Evolutionary conservation across 2,329 filamentous ascomycete species (phyloP).

Genomic region (Talaromyces rugulosus): DNA sequence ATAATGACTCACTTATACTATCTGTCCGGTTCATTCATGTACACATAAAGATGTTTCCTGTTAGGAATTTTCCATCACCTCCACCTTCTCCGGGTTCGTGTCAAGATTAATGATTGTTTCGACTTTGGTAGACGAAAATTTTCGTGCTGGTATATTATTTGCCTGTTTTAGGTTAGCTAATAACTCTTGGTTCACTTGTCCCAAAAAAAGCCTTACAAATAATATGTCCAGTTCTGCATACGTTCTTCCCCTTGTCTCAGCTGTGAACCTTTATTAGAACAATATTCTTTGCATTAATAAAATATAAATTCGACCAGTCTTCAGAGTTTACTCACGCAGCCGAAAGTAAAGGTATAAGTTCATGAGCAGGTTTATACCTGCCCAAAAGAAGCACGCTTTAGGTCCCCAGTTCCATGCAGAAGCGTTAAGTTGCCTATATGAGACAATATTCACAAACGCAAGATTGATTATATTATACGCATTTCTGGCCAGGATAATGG

Average conservation of each 20-base stretch:
- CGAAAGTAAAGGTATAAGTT: conserved; percentile 73
- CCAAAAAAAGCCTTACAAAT: conserved; percentile 57
- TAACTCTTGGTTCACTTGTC: too few relatives aligned
- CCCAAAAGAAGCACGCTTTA: conserved; percentile 79
- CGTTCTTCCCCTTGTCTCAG: conserved; percentile 69
- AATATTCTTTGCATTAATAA: too few relatives aligned
- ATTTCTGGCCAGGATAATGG: conserved; percentile 50
- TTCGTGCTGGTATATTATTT: conserved; percentile 57
- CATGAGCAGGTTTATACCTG: conserved; percentile 68
- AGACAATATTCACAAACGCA: conserved; percentile 63
- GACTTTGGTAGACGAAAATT: conserved; percentile 56
- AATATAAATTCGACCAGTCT: too few relatives aligned
- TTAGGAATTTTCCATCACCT: neutral
- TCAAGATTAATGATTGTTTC: conserved; percentile 43
- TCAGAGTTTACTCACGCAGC: conserved; percentile 39
- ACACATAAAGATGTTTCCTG: neutral
- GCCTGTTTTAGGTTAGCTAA: neutral
- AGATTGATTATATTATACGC: conserved; percentile 50
- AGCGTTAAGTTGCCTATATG: conserved; percentile 78
- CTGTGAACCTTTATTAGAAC: neutral
- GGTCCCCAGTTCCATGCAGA: conserved; percentile 78
- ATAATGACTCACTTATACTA: too few relatives aligned
- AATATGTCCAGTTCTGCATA: conserved; percentile 79
- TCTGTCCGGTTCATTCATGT: too few relatives aligned
- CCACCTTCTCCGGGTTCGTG: neutral